Conservation (phyloP, 257 asterid genomes). For the Anisodus acutangulus region DNA sequence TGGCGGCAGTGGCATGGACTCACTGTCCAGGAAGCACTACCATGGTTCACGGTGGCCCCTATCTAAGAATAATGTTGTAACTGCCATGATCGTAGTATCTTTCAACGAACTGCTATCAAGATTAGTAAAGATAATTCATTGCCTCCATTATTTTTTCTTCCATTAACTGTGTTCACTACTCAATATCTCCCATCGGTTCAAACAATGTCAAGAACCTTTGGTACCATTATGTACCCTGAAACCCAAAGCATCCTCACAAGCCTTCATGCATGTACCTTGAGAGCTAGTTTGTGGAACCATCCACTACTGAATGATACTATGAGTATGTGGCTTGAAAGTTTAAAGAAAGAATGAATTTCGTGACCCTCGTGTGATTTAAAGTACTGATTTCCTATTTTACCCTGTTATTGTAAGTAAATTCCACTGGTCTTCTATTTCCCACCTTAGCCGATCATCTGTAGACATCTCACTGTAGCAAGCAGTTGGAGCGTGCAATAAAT, state of each 20-base stretch:
- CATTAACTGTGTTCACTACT: neutral
- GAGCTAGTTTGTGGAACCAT: neutral
- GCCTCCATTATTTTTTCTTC: neutral
- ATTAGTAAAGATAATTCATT: neutral
- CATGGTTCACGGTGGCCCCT: neutral
- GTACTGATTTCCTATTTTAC: neutral
- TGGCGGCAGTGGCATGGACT: neutral
- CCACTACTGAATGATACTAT: neutral
- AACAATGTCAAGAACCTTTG: slow-evolving; percentile 12
- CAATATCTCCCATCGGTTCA: neutral
- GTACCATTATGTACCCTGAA: slow-evolving; percentile 18
- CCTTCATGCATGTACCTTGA: neutral
- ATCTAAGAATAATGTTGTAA: neutral
- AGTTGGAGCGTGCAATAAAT: neutral
- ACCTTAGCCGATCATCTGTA: neutral
- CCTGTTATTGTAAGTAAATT: slow-evolving; percentile 10
- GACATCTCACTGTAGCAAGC: neutral
- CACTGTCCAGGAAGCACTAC: neutral
- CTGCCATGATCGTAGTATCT: neutral
- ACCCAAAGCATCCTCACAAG: slow-evolving; percentile 21
- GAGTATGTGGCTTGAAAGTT: slow-evolving; percentile 1
- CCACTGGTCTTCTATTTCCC: neutral
- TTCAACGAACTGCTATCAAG: neutral
- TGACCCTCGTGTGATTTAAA: neutral
- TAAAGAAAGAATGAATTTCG: neutral